Conservation (phyloP, 257 asterid genomes). For the Schizonepeta tenuifolia region DNA sequence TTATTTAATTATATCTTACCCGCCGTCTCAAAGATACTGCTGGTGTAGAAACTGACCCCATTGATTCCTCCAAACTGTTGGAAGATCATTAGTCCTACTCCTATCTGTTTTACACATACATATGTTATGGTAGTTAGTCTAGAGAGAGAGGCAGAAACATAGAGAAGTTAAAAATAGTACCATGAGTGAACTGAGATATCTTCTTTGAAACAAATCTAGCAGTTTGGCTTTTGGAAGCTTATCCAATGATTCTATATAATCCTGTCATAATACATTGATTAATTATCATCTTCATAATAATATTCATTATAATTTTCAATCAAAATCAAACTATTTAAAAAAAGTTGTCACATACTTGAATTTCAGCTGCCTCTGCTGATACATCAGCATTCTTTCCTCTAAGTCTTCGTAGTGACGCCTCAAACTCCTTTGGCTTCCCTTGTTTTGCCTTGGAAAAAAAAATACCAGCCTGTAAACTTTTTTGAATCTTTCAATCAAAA, state of each 20-base stretch:
- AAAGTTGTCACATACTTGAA: constrained; percentile 53
- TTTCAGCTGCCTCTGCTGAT: constrained; percentile 83
- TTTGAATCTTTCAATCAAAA: background rate
- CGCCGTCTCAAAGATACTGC: constrained; percentile 86
- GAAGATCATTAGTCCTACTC: constrained; percentile 89
- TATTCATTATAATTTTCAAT: background rate
- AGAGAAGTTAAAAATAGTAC: constrained; percentile 39
- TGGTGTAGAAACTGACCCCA: constrained; percentile 85
- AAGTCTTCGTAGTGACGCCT: constrained; percentile 62
- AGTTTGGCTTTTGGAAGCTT: constrained; percentile 78
- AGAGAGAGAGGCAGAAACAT: background rate
- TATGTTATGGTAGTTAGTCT: background rate
- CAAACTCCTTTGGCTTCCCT: constrained; percentile 71
- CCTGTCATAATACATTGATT: constrained; percentile 45
- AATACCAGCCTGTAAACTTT: background rate
- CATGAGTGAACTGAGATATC: constrained; percentile 71
- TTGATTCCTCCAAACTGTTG: constrained; percentile 97
- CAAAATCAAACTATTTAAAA: background rate
- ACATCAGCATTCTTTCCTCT: constrained; percentile 71
- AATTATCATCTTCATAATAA: background rate
- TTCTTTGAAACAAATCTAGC: constrained; percentile 74
- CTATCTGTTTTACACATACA: constrained; percentile 54
- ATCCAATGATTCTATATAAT: constrained; percentile 73
- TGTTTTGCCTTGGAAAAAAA: constrained; percentile 63
- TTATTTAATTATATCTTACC: constrained; percentile 49